These are phyloP conservation scores for Cercospora brassicicola DNA, from an alignment of 2,329 filamentous ascomycete genomes.

Conservation along the genomic window DNA sequence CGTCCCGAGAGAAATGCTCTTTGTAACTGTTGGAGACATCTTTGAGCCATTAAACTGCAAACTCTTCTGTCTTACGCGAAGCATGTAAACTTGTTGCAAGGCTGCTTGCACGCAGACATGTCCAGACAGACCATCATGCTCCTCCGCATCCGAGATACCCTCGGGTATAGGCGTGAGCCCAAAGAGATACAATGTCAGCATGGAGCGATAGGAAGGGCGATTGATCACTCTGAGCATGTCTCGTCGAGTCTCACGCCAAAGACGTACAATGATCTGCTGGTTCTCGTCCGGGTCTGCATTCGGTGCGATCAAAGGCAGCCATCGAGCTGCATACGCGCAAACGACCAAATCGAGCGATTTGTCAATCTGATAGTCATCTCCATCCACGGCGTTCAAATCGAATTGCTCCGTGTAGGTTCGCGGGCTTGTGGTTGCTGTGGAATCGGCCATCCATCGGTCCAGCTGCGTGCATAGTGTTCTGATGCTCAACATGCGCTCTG, in stretches of 20 bases:
- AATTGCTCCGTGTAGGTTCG: slow-evolving; percentile 7
- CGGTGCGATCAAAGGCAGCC: slow-evolving; percentile 10
- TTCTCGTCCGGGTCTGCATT: not conserved
- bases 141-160: slow-evolving; percentile 16
- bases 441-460: slow-evolving; percentile 16
- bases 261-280: not conserved
- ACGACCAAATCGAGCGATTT: slow-evolving; percentile 11
- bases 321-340: slow-evolving; percentile 12
- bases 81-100: slow-evolving; percentile 17
- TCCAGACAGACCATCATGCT: slow-evolving; percentile 13
- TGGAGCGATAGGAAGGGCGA: slow-evolving; percentile 13
- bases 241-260: slow-evolving; percentile 17
- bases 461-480: slow-evolving; percentile 15
- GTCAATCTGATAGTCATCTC: slow-evolving; percentile 8
- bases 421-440: not conserved
- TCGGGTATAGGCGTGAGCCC: slow-evolving; percentile 16
- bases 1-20: slow-evolving; percentile 9
- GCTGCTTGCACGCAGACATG: slow-evolving; percentile 16
- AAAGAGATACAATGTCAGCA: slow-evolving; percentile 18
- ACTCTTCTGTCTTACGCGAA: slow-evolving; percentile 12
- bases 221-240: slow-evolving; percentile 19
- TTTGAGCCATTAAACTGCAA: slow-evolving; percentile 19
- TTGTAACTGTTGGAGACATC: slow-evolving; percentile 14
- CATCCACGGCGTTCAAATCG: not conserved
- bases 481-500: slow-evolving; percentile 16